Conservation (phyloP, 2,329 filamentous ascomycete species). For the Penicillium vulpinum region DNA sequence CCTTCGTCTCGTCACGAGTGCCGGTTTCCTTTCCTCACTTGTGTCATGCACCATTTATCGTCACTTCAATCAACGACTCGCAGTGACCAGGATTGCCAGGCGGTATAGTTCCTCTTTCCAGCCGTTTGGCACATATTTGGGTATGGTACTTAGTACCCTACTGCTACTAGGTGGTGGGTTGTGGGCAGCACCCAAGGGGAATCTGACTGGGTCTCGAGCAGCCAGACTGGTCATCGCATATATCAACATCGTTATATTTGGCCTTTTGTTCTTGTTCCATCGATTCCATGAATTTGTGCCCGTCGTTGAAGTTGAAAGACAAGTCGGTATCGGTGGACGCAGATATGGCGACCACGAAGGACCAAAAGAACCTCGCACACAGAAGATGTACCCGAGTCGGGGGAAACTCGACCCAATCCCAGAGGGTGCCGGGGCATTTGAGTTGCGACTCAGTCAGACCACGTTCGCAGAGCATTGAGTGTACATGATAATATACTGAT, state of each 20-base stretch:
- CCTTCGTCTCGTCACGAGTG: slow-evolving; percentile 67
- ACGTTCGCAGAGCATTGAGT: background rate
- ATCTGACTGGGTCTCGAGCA: slow-evolving; percentile 55
- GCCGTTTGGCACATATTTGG: slow-evolving; percentile 65
- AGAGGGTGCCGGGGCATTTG: background rate
- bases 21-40: slow-evolving; percentile 68
- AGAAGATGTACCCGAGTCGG: background rate
- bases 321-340: background rate
- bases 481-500: background rate
- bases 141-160: slow-evolving; percentile 55
- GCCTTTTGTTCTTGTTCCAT: slow-evolving; percentile 56
- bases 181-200: slow-evolving; percentile 61
- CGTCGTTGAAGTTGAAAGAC: slow-evolving; percentile 1
- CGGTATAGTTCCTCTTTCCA: slow-evolving; percentile 56
- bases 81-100: slow-evolving; percentile 42
- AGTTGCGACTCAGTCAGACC: slow-evolving; percentile 3
- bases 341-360: background rate
- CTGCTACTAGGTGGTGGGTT: slow-evolving; percentile 72
- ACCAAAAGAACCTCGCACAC: background rate
- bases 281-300: slow-evolving; percentile 34
- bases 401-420: background rate
- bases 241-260: slow-evolving; percentile 62
- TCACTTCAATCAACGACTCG: slow-evolving; percentile 52
- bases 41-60: slow-evolving; percentile 61
- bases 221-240: slow-evolving; percentile 63